A percentile compares a stretch with the other conserved stretches of the same genome.
These are phyloP conservation scores for Ceratocystis variospora DNA, from an alignment of 2,329 filamentous ascomycete genomes.

Conservation along the genomic window DNA sequence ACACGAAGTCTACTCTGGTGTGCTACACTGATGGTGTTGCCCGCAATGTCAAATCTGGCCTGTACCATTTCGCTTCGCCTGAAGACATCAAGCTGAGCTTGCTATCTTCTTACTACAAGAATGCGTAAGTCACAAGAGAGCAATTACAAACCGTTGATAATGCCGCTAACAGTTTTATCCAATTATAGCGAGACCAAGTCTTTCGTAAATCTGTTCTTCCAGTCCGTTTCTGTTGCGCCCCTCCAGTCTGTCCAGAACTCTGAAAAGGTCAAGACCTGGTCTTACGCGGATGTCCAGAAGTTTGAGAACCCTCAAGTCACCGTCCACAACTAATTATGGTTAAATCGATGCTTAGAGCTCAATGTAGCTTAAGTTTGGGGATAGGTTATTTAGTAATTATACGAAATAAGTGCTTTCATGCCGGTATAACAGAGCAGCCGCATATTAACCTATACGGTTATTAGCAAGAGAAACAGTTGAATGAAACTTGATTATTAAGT, in stretches of 20 bases:
- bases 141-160: neutral
- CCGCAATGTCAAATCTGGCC: slow-evolving; percentile 7
- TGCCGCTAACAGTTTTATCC: neutral
- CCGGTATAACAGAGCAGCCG: neutral
- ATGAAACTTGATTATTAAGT: too few relatives aligned
- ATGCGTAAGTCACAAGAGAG: neutral
- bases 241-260: neutral
- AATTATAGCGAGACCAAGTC: neutral
- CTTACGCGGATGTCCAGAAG: neutral
- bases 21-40: slow-evolving; percentile 16
- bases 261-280: slow-evolving; percentile 1
- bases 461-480: too few relatives aligned
- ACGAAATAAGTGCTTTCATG: neutral
- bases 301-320: slow-evolving; percentile 4
- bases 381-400: neutral
- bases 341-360: neutral
- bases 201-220: slow-evolving; percentile 9
- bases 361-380: neutral
- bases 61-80: slow-evolving; percentile 10
- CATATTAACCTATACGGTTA: too few relatives aligned
- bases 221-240: neutral
- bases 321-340: neutral
- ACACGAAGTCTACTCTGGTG: slow-evolving; percentile 11
- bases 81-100: slow-evolving; percentile 5
- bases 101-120: slow-evolving; percentile 7